phyloP scores from a whole-genome alignment of 352 stramenopile species.

The Globisporangium canariense region DNA sequence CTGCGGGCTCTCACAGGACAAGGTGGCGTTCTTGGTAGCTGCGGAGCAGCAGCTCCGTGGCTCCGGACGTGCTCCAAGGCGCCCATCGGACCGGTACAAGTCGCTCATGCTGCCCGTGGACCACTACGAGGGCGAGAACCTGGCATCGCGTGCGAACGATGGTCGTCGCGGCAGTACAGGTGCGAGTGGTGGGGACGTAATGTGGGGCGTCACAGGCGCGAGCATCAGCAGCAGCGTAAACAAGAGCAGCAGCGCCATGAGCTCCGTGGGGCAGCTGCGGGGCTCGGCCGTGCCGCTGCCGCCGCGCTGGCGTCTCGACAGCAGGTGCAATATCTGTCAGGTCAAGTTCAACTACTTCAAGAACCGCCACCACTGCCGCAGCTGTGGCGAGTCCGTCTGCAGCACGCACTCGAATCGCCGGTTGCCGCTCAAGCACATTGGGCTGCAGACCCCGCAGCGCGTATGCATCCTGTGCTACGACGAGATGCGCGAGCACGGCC shows the following conservation, averaged over 20 bases:
- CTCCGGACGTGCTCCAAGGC: constrained; percentile 40
- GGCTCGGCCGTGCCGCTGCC: constrained; percentile 40
- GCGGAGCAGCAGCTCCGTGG: constrained; percentile 44
- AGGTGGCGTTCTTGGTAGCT: constrained; percentile 41
- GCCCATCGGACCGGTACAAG: constrained; percentile 49
- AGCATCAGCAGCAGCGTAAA: constrained; percentile 1
- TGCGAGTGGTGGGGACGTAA: not conserved
- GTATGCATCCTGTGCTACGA: constrained; percentile 83
- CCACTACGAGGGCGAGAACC: constrained; percentile 9
- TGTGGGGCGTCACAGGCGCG: constrained; percentile 8
- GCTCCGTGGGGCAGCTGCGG: constrained; percentile 22
- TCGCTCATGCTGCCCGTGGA: constrained; percentile 17
- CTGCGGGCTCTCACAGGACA: constrained; percentile 45
- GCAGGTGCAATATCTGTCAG: constrained; percentile 80
- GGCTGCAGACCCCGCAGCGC: constrained; percentile 55
- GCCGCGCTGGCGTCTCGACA: constrained; percentile 69
- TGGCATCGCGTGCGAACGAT: not conserved
- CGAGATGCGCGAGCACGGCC: constrained; percentile 68
- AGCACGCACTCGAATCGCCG: constrained; percentile 73
- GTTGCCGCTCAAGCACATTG: constrained; percentile 56
- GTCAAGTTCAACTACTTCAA: constrained; percentile 87
- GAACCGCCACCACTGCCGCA: constrained; percentile 85
- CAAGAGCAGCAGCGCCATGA: constrained; percentile 7
- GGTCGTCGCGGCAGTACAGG: not conserved
- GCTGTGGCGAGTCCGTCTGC: constrained; percentile 85